Evolutionary conservation across 345 rosid species (phyloP), one percentile per base, ranked within the genome.

Genomic region (Eucalyptus microcorys): DNA sequence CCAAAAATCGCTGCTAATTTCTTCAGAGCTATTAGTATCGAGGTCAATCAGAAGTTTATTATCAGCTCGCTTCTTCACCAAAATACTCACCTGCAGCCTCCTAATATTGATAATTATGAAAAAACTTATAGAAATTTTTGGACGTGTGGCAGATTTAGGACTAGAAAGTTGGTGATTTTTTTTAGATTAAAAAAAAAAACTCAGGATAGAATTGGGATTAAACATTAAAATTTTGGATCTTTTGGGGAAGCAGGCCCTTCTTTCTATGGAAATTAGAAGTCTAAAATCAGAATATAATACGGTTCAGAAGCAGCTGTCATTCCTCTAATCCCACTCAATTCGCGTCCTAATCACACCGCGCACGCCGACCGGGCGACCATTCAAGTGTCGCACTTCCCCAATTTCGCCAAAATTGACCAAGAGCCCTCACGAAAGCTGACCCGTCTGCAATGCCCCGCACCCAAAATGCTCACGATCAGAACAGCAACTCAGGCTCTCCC

Each of bases 61-160:
- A 16, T 32, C 42, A 32, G 4, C 19, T 16, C 8, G 4, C 37
- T 7, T 37, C 27, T 37, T 71, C 8, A 37, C 43, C 8, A 7
- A 21, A 3, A 71, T 71, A 3, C 45, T 5, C 14, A 19, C 14
- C 1, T 15, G 26, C 7, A 19, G 45, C 45, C 26, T 10, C 81
- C 7, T 37, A 1, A 19, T 34, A 12, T 71, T 19, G 14, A 71
- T 37, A 37, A 71, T 71, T 71, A 37, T 71, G 81, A 68, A 1
- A 1, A 34, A 34, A 37, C 1, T 0, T 17, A 3, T 9, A 10
- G 7, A 19, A 5, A 8, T 68, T 24, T 76, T 76, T 10, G 27
- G 8, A 21, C 3, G 0, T 2, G 8, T 3, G 8, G 8, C 14
- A 71, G 14, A 34, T 37, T 37, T 10, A 5, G 26, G 7, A 37